These are phyloP conservation scores for Euphorbia celastroides DNA, from an alignment of 441 rosid species.

Conservation along the genomic window DNA sequence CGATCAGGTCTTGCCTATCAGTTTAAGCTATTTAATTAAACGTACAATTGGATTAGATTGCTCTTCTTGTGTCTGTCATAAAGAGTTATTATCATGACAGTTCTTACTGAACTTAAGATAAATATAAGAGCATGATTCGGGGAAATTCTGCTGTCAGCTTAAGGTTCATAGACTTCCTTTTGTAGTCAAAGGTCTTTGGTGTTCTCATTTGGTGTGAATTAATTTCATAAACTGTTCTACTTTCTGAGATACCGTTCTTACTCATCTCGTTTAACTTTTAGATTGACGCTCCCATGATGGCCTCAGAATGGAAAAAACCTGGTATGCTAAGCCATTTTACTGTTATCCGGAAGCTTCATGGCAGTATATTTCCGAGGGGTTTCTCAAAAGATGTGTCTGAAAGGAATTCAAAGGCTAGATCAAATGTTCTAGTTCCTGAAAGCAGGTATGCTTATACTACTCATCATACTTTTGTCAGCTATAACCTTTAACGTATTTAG, in stretches of 20 bases:
- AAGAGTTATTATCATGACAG: not conserved
- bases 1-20: not conserved
- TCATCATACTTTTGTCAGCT: conserved; percentile 14
- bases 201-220: not conserved
- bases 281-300: conserved; percentile 91
- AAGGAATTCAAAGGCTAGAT: conserved; percentile 73
- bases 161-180: not conserved
- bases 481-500: not conserved
- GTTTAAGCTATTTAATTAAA: not conserved
- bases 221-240: conserved; percentile 12
- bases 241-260: conserved; percentile 11
- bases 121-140: conserved; percentile 4
- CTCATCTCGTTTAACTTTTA: conserved; percentile 33
- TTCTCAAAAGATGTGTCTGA: conserved; percentile 79
- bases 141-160: not conserved
- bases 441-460: conserved; percentile 51
- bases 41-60: not conserved
- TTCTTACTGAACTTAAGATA: not conserved
- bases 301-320: conserved; percentile 78
- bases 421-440: conserved; percentile 66
- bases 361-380: conserved; percentile 89
- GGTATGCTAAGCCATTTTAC: conserved; percentile 82
- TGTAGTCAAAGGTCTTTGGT: not conserved
- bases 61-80: conserved; percentile 18
- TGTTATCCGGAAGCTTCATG: conserved; percentile 87